These are phyloP conservation scores for Peniophora sp. DNA, from an alignment of 1,284 basidiomycete genomes.

Conservation along the genomic window DNA sequence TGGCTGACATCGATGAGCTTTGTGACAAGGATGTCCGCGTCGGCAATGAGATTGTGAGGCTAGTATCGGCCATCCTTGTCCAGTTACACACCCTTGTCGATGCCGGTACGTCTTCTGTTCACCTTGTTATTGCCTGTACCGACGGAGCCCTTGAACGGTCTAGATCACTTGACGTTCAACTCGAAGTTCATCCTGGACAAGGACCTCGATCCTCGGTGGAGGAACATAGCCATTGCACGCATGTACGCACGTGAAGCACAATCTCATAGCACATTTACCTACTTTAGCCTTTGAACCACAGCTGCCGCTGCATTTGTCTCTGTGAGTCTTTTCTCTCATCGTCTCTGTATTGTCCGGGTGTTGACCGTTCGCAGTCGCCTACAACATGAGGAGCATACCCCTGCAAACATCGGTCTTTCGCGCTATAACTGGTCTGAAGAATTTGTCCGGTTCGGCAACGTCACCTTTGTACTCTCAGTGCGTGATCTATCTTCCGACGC, in stretches of 20 bases:
- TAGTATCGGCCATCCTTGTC: conserved; percentile 21
- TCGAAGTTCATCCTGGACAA: conserved; percentile 13
- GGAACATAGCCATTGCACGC: conserved; percentile 28
- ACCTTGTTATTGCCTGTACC: neutral
- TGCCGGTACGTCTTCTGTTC: conserved; percentile 12
- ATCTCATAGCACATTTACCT: no score
- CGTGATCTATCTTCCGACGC: no score
- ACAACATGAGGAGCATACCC: neutral
- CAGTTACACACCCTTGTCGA: conserved; percentile 22
- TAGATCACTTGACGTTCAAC: conserved; percentile 23
- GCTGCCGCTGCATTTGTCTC: conserved; percentile 28
- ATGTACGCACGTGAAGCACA: conserved; percentile 32
- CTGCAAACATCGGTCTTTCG: neutral
- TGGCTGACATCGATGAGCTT: conserved; percentile 2
- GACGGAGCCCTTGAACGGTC: neutral
- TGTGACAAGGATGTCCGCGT: conserved; percentile 5
- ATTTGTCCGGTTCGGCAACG: neutral
- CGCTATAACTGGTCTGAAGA: neutral
- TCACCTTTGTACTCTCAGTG: neutral
- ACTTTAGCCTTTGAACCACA: conserved; percentile 10
- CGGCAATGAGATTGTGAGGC: conserved; percentile 13
- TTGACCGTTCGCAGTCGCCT: neutral
- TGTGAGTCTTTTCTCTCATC: conserved; percentile 16
- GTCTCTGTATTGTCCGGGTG: neutral
- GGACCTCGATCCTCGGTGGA: conserved; percentile 10